Percentiles rank a stretch among this genome's conserved stretches.
Evolutionary conservation across 2,329 filamentous ascomycete species (phyloP).

Genomic region (Clonostachys sp.): DNA sequence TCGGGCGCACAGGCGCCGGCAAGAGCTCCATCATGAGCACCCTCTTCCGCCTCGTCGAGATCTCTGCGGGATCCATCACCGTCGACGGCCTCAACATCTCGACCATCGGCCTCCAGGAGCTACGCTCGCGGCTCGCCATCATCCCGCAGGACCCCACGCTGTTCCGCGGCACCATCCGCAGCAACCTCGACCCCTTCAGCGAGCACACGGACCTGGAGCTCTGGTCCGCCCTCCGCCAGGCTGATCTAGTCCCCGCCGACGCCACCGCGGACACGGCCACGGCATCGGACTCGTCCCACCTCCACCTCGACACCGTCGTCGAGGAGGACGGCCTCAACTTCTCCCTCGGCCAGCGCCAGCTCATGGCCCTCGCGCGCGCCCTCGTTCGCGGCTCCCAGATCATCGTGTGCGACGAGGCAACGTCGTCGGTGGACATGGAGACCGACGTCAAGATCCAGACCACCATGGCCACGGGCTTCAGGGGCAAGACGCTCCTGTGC

Average conservation of each 20-base stretch:
- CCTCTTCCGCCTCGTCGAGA: conserved; percentile 70
- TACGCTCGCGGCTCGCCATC: conserved; percentile 73
- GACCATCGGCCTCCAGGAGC: conserved; percentile 68
- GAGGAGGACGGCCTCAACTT: conserved; percentile 97
- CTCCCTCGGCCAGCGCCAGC: conserved; percentile 87
- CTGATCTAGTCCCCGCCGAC: conserved; percentile 61
- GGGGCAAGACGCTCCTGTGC: conserved; percentile 81
- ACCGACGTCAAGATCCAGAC: conserved; percentile 93
- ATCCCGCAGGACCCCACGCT: conserved; percentile 83
- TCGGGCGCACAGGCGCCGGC: conserved; percentile 77
- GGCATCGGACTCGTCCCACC: conserved; percentile 56
- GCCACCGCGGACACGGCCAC: conserved; percentile 67
- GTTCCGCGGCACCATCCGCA: conserved; percentile 75
- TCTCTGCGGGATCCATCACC: conserved; percentile 56
- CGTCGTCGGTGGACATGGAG: conserved; percentile 88
- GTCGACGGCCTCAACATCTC: conserved; percentile 68
- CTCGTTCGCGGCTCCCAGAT: conserved; percentile 84
- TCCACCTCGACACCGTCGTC: conserved; percentile 79
- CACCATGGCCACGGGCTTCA: conserved; percentile 82
- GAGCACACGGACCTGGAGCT: conserved; percentile 75
- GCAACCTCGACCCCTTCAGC: conserved; percentile 76
- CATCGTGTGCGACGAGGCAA: conserved; percentile 96
- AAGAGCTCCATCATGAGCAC: conserved; percentile 83
- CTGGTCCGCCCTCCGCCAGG: conserved; percentile 73
- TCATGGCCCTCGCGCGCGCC: conserved; percentile 90